Conservation (phyloP, 202 grass and related monocot species). For the Musa balbisiana region DNA sequence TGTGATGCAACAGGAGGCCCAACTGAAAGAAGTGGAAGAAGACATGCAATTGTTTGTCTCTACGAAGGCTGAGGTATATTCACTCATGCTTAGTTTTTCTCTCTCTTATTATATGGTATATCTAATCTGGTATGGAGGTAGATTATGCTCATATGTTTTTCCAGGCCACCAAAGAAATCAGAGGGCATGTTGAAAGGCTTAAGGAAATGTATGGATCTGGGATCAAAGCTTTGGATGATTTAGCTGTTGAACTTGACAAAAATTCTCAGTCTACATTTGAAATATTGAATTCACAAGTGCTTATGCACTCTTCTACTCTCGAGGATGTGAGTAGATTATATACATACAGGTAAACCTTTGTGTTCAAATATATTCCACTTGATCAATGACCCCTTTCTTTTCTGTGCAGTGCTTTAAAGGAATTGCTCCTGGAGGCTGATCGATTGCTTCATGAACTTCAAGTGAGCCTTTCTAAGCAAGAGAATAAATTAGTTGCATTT, state of each 20-base stretch:
- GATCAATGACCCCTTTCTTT: not conserved
- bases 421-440: slow-evolving; percentile 51
- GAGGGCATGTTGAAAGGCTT: slow-evolving; percentile 42
- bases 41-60: slow-evolving; percentile 85
- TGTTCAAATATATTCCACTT: slow-evolving; percentile 4
- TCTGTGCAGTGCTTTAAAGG: slow-evolving; percentile 49
- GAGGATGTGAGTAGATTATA: slow-evolving; percentile 49
- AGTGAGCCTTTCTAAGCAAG: slow-evolving; percentile 46
- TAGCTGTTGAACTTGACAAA: slow-evolving; percentile 44
- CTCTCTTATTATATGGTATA: not conserved
- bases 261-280: slow-evolving; percentile 49
- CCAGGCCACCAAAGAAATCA: slow-evolving; percentile 46
- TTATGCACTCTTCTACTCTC: slow-evolving; percentile 43
- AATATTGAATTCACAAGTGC: slow-evolving; percentile 55
- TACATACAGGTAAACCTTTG: not conserved
- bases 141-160: not conserved
- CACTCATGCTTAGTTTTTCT: too few relatives aligned
- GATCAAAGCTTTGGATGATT: slow-evolving; percentile 40
- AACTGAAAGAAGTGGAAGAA: slow-evolving; percentile 86
- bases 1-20: slow-evolving; percentile 72
- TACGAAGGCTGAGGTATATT: slow-evolving; percentile 59
- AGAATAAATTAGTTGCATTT: slow-evolving; percentile 43
- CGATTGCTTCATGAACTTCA: slow-evolving; percentile 44
- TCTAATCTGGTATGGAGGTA: not conserved
- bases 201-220: slow-evolving; percentile 47